A percentile compares a stretch with the other conserved stretches of the same genome.
Conservation (phyloP, 305 asterid species). For the Rubia tinctorum region DNA sequence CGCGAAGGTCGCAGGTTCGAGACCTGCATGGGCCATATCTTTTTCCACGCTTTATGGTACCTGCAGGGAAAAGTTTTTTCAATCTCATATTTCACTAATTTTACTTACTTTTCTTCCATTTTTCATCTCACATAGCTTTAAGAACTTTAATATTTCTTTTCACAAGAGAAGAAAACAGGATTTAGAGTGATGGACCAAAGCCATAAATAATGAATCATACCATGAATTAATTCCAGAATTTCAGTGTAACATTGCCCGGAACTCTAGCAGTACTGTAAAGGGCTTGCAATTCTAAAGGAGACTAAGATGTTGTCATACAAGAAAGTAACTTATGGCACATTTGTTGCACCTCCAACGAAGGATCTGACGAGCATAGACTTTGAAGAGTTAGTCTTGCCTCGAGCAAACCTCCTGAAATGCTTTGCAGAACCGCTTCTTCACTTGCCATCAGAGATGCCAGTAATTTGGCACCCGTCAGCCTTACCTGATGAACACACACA, state of each 20-base stretch:
- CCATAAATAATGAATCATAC: background rate
- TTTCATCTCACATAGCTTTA: background rate
- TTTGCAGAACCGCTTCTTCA: conserved; percentile 67
- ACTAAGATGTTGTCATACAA: conserved; percentile 30
- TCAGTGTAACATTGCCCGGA: background rate
- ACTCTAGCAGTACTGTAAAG: background rate
- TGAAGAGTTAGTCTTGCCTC: conserved; percentile 60
- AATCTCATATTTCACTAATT: no score
- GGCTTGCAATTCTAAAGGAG: background rate
- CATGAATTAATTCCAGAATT: background rate
- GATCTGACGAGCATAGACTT: conserved; percentile 46
- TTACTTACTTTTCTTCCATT: background rate
- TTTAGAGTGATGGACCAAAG: background rate
- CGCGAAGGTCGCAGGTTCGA: conserved; percentile 96
- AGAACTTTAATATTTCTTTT: no score
- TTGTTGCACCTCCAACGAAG: conserved; percentile 50
- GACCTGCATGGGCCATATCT: conserved; percentile 81
- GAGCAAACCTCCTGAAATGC: conserved; percentile 48
- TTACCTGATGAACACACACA: conserved; percentile 48
- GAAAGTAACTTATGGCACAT: conserved; percentile 63
- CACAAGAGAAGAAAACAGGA: no score
- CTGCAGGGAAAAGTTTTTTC: no score
- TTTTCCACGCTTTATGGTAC: no score
- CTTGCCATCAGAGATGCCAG: conserved; percentile 75
- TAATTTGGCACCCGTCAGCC: conserved; percentile 60